phyloP scores from a whole-genome alignment of 2,329 filamentous ascomycete species.

The Colletotrichum navitas region DNA sequence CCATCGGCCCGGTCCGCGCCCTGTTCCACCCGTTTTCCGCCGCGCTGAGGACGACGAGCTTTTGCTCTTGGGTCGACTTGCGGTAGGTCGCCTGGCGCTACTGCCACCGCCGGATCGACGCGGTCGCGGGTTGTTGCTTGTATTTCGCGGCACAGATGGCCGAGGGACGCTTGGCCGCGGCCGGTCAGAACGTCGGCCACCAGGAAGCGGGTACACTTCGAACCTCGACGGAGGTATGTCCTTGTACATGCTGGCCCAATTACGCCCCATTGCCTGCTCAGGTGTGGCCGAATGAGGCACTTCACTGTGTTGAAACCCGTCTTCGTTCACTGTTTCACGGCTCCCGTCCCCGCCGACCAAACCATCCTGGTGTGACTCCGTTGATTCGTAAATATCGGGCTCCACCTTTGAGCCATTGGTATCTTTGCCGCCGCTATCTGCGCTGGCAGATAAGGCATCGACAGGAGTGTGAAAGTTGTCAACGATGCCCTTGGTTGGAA shows the following conservation, averaged over 20 bases:
- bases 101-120: conserved; percentile 53
- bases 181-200: conserved; percentile 62
- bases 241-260: conserved; percentile 64
- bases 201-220: conserved; percentile 79
- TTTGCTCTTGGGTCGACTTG: conserved; percentile 58
- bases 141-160: conserved; percentile 52
- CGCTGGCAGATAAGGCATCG: conserved; percentile 41
- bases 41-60: conserved; percentile 53
- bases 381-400: conserved; percentile 31
- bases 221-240: conserved; percentile 78
- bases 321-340: conserved; percentile 4
- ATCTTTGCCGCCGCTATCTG: conserved; percentile 50
- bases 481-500: background rate
- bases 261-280: background rate
- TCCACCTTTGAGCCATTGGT: conserved; percentile 47
- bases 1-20: conserved; percentile 74
- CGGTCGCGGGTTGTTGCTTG: conserved; percentile 54
- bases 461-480: background rate
- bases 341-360: conserved; percentile 28
- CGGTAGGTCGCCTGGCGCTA: conserved; percentile 44
- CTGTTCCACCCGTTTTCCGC: conserved; percentile 72
- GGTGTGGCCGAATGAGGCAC: background rate
- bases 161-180: conserved; percentile 58
- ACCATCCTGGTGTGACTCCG: conserved; percentile 15
- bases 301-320: conserved; percentile 6